Conservation (phyloP, 2,329 filamentous ascomycete genomes). For the Elsinoe arachidis region DNA sequence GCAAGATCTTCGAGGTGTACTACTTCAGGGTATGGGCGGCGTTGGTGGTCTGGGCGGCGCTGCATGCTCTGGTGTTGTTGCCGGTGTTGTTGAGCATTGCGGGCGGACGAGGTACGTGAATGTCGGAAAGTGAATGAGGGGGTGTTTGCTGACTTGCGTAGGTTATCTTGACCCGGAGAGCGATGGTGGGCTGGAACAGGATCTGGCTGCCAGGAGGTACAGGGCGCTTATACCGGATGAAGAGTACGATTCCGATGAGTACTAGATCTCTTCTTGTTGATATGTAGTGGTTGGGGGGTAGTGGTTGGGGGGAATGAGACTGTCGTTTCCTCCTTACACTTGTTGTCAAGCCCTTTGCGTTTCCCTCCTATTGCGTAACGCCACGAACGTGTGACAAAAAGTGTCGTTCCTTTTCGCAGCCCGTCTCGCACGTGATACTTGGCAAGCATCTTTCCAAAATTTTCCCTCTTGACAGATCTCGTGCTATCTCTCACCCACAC, state of each 20-base stretch:
- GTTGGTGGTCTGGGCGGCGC: constrained; percentile 78
- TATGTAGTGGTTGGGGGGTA: not conserved
- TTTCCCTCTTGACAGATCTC: too few relatives aligned
- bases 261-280: constrained; percentile 17
- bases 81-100: constrained; percentile 80
- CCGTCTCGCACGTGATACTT: too few relatives aligned
- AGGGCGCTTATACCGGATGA: constrained; percentile 70
- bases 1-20: constrained; percentile 99
- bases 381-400: too few relatives aligned
- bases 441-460: too few relatives aligned
- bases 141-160: constrained; percentile 23
- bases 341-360: too few relatives aligned
- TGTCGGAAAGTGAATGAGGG: not conserved
- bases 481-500: too few relatives aligned
- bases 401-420: too few relatives aligned
- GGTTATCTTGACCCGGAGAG: constrained; percentile 81
- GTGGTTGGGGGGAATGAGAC: not conserved
- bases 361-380: too few relatives aligned
- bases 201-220: constrained; percentile 71
- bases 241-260: constrained; percentile 65
- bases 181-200: constrained; percentile 82
- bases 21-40: constrained; percentile 97
- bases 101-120: constrained; percentile 61
- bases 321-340: not conserved
- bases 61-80: constrained; percentile 83